Evolutionary conservation across 495 filamentous ascomycete species (phyloP).

Genomic region (Talaromyces liani): DNA sequence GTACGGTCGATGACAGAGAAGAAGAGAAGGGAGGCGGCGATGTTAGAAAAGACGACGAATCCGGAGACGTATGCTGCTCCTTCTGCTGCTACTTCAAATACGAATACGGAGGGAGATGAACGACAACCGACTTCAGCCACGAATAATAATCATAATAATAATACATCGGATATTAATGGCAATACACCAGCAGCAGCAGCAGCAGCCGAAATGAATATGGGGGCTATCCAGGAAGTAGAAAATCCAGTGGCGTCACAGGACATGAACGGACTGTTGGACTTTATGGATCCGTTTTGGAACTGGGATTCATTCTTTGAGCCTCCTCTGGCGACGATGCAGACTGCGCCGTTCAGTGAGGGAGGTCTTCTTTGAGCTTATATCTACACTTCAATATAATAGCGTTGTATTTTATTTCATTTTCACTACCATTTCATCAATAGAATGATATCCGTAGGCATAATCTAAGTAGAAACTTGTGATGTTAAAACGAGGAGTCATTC

Average conservation of each 20-base stretch:
- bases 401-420: not conserved
- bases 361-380: not conserved
- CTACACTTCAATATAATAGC: not conserved
- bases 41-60: slow-evolving; percentile 12
- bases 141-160: not conserved
- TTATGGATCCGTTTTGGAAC: slow-evolving; percentile 6
- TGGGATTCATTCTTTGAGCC: slow-evolving; percentile 8
- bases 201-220: not conserved
- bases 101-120: not conserved
- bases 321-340: not conserved
- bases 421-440: not conserved
- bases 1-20: slow-evolving; percentile 18
- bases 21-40: slow-evolving; percentile 16
- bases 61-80: not conserved
- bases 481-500: not conserved
- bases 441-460: not conserved
- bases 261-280: not conserved
- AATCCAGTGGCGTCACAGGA: not conserved
- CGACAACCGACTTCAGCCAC: not conserved
- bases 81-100: not conserved
- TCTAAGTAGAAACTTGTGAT: not conserved
- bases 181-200: not conserved
- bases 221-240: not conserved
- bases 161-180: not conserved
- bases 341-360: not conserved